phyloP scores from a whole-genome alignment of 2,329 filamentous ascomycete species.

The Diaporthe longicolla region DNA sequence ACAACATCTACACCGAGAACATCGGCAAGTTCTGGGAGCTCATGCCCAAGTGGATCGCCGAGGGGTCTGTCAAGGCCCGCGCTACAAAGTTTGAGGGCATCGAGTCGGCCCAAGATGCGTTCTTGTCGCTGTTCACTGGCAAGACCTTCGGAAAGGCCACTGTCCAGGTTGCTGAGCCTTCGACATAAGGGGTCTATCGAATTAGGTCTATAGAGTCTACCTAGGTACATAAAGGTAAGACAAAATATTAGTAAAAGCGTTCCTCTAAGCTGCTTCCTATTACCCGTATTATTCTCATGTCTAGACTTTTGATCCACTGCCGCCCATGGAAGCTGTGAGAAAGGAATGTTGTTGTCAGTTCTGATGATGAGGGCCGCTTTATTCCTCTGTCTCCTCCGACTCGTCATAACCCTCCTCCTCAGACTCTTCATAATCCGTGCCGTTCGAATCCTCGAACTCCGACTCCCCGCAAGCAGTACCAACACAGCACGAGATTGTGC shows the following conservation, averaged over 20 bases:
- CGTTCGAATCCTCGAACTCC: too few relatives aligned
- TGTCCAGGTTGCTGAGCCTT: slow-evolving; percentile 55
- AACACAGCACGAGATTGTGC: slow-evolving; percentile 28
- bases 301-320: not conserved
- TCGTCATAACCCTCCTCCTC: too few relatives aligned
- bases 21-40: slow-evolving; percentile 74
- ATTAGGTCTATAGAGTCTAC: not conserved
- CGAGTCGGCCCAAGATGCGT: slow-evolving; percentile 74
- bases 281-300: too few relatives aligned
- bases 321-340: not conserved
- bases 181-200: slow-evolving; percentile 18
- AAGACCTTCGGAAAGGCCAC: slow-evolving; percentile 82
- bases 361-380: too few relatives aligned
- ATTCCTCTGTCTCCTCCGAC: too few relatives aligned
- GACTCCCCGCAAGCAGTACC: not conserved
- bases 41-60: slow-evolving; percentile 76
- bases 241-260: not conserved
- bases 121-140: slow-evolving; percentile 76
- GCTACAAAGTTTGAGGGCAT: slow-evolving; percentile 75
- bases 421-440: too few relatives aligned
- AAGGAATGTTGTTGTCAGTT: not conserved
- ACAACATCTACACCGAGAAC: slow-evolving; percentile 73
- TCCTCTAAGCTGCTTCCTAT: not conserved
- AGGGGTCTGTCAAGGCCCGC: slow-evolving; percentile 75
- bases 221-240: not conserved